phyloP scores from a whole-genome alignment of 208 protist species.

The Lotmaria passim region DNA sequence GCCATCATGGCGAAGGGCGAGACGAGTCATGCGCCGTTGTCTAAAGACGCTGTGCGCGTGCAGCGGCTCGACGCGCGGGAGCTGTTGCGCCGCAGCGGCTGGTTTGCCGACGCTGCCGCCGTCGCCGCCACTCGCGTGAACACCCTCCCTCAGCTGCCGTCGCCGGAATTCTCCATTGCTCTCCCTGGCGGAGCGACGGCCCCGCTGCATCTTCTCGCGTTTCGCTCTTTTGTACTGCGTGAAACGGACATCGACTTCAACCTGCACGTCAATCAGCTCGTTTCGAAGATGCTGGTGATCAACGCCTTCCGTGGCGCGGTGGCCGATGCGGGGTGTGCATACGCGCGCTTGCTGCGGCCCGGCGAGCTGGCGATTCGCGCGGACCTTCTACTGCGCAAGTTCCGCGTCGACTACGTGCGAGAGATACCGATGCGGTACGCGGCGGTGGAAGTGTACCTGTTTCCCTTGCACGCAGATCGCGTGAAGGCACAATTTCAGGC shows the following conservation, averaged over 20 bases:
- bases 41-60: background rate
- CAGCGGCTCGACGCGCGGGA: slow-evolving; percentile 17
- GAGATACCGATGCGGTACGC: slow-evolving; percentile 56
- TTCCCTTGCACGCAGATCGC: slow-evolving; percentile 13
- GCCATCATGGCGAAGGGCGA: slow-evolving; percentile 2
- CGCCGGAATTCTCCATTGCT: background rate
- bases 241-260: slow-evolving; percentile 83
- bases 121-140: slow-evolving; percentile 2
- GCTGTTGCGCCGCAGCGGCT: slow-evolving; percentile 22
- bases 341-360: slow-evolving; percentile 34
- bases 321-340: slow-evolving; percentile 28
- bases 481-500: slow-evolving; percentile 17
- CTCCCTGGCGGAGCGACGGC: background rate
- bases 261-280: slow-evolving; percentile 76
- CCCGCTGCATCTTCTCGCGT: slow-evolving; percentile 1
- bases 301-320: slow-evolving; percentile 59
- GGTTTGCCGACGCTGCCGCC: slow-evolving; percentile 18
- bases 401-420: slow-evolving; percentile 76
- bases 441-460: slow-evolving; percentile 41
- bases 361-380: slow-evolving; percentile 35
- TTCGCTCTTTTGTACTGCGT: slow-evolving; percentile 45
- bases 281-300: slow-evolving; percentile 52
- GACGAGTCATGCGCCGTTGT: background rate
- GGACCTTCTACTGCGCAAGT: slow-evolving; percentile 54
- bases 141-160: background rate